phyloP scores from a whole-genome alignment of 2,329 filamentous ascomycete species.

The Trichoderma sp. region DNA sequence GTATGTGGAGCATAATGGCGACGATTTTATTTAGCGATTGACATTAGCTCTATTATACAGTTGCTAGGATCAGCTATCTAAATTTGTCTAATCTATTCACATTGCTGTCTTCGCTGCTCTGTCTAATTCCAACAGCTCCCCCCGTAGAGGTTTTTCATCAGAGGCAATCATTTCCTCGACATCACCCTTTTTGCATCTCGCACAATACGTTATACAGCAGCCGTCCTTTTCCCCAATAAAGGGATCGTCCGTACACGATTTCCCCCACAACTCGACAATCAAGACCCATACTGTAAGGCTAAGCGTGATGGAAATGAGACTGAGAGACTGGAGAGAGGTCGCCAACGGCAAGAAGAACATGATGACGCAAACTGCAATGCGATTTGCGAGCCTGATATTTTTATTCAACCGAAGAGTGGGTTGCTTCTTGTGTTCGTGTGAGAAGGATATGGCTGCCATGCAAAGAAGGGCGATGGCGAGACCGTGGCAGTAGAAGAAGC shows the following conservation, averaged over 20 bases:
- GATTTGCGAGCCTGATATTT: constrained; percentile 54
- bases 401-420: constrained; percentile 55
- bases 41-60: background rate
- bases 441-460: constrained; percentile 59
- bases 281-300: constrained; percentile 52
- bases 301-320: constrained; percentile 51
- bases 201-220: constrained; percentile 47
- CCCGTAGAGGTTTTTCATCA: constrained; percentile 37
- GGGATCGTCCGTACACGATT: constrained; percentile 49
- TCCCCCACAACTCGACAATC: constrained; percentile 54
- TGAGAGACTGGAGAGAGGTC: constrained; percentile 49
- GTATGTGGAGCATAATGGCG: background rate
- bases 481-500: constrained; percentile 68
- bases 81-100: background rate
- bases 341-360: constrained; percentile 61
- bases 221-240: constrained; percentile 46
- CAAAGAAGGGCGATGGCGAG: constrained; percentile 58
- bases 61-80: background rate
- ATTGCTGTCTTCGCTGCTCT: constrained; percentile 35
- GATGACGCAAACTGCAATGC: constrained; percentile 53
- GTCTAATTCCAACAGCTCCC: constrained; percentile 34
- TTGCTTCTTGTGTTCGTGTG: constrained; percentile 60
- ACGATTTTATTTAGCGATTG: background rate
- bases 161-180: constrained; percentile 38
- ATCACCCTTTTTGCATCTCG: constrained; percentile 46